phyloP scores from a whole-genome alignment of 2,329 filamentous ascomycete genomes.

The Exophiala spinifera region DNA sequence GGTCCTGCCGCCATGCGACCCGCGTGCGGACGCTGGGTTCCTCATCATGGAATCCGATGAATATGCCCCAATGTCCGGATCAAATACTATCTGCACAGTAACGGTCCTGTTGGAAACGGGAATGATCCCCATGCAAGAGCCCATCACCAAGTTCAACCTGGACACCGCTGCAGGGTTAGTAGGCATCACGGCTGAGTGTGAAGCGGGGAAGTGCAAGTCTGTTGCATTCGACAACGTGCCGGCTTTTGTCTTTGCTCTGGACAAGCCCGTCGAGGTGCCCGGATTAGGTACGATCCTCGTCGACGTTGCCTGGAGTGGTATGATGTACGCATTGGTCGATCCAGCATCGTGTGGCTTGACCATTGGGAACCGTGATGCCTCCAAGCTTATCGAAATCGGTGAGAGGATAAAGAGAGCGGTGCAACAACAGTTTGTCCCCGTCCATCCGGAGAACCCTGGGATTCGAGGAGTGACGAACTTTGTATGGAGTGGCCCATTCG shows the following conservation, averaged over 20 bases:
- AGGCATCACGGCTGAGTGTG: conserved; percentile 41
- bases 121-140: conserved; percentile 47
- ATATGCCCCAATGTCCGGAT: conserved; percentile 47
- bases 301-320: conserved; percentile 49
- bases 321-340: conserved; percentile 46
- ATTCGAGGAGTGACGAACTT: conserved; percentile 44
- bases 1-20: conserved; percentile 44
- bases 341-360: conserved; percentile 37
- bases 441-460: conserved; percentile 44
- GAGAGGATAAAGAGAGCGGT: conserved; percentile 44
- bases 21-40: conserved; percentile 45
- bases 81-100: conserved; percentile 45
- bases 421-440: conserved; percentile 35
- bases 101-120: conserved; percentile 50
- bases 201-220: conserved; percentile 43
- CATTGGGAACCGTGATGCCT: conserved; percentile 35
- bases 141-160: conserved; percentile 40
- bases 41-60: conserved; percentile 48
- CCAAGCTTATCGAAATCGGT: conserved; percentile 42
- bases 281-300: conserved; percentile 41
- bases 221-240: conserved; percentile 49
- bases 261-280: conserved; percentile 40
- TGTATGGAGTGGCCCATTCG: conserved; percentile 39
- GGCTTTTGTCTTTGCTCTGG: conserved; percentile 42
- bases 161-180: conserved; percentile 49